Evolutionary conservation across 2,329 filamentous ascomycete species (phyloP).

Genomic region (Pezicula rhizophila): DNA sequence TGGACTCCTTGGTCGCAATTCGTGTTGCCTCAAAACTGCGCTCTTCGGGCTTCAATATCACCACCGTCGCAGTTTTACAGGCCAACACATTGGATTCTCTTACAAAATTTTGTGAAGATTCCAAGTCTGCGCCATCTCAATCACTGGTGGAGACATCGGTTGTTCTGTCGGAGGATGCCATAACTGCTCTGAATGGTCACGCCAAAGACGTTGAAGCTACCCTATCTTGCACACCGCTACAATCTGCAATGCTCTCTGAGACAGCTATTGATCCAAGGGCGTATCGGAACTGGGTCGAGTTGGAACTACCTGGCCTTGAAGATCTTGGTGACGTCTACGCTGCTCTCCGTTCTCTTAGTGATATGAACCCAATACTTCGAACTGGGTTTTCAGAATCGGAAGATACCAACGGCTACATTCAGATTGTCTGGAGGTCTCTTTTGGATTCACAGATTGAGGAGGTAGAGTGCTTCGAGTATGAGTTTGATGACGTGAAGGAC

Average conservation of each 20-base stretch:
- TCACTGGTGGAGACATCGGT: neutral
- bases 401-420: constrained; percentile 43
- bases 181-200: constrained; percentile 13
- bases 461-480: constrained; percentile 32
- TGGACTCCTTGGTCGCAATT: constrained; percentile 63
- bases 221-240: constrained; percentile 63
- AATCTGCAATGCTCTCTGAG: constrained; percentile 75
- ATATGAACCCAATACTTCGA: constrained; percentile 61
- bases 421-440: constrained; percentile 57
- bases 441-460: constrained; percentile 31
- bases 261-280: constrained; percentile 51
- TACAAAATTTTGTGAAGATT: constrained; percentile 25
- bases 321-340: constrained; percentile 34
- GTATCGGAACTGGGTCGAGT: constrained; percentile 74
- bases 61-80: constrained; percentile 56
- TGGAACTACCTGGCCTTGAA: constrained; percentile 38
- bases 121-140: constrained; percentile 1
- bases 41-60: constrained; percentile 45
- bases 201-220: constrained; percentile 40
- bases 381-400: constrained; percentile 62
- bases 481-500: constrained; percentile 31
- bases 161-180: neutral
- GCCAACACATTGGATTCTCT: constrained; percentile 40
- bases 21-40: constrained; percentile 60
- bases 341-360: constrained; percentile 44